These are phyloP conservation scores for Zoysia japonica DNA, from an alignment of 176 grass and related monocot genomes.

Conservation along the genomic window DNA sequence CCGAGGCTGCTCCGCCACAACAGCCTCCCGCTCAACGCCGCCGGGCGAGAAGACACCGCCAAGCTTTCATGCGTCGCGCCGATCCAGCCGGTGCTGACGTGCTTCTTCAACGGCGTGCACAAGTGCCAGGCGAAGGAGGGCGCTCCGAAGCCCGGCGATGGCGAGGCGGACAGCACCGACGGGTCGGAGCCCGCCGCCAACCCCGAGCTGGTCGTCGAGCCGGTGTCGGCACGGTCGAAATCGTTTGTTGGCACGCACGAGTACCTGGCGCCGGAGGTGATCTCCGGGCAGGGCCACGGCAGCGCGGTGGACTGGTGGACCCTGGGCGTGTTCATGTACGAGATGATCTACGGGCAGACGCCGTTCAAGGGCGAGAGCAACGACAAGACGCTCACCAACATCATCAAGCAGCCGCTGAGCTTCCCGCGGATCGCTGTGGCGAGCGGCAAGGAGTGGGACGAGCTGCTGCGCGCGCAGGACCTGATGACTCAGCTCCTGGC, in stretches of 20 bases:
- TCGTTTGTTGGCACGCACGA: slow-evolving; percentile 97
- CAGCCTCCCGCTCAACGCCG: slow-evolving; percentile 14
- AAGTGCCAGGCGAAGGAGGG: slow-evolving; percentile 49
- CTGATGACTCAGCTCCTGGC: slow-evolving; percentile 65
- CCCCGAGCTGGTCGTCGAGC: slow-evolving; percentile 81
- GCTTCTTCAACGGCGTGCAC: slow-evolving; percentile 65
- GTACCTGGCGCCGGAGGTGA: slow-evolving; percentile 94
- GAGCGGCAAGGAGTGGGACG: slow-evolving; percentile 50
- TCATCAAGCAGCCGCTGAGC: slow-evolving; percentile 67
- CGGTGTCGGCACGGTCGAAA: slow-evolving; percentile 67
- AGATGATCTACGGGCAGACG: slow-evolving; percentile 82
- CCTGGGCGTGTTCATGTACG: slow-evolving; percentile 86
- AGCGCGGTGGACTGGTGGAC: slow-evolving; percentile 98
- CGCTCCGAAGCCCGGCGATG: neutral
- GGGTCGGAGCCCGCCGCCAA: neutral
- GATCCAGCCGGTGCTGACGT: slow-evolving; percentile 87
- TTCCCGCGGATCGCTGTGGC: slow-evolving; percentile 42
- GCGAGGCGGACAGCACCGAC: neutral
- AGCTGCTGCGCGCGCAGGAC: slow-evolving; percentile 56
- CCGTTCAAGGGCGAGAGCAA: slow-evolving; percentile 90
- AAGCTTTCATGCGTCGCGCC: slow-evolving; percentile 59
- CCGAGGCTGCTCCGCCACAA: slow-evolving; percentile 54
- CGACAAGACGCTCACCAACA: slow-evolving; percentile 78
- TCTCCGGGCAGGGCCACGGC: slow-evolving; percentile 83
- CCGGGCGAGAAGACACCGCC: neutral